A percentile compares a stretch with the other conserved stretches of the same genome.
Conservation (phyloP, 441 rosid species). For the Pelargonium australe region DNA sequence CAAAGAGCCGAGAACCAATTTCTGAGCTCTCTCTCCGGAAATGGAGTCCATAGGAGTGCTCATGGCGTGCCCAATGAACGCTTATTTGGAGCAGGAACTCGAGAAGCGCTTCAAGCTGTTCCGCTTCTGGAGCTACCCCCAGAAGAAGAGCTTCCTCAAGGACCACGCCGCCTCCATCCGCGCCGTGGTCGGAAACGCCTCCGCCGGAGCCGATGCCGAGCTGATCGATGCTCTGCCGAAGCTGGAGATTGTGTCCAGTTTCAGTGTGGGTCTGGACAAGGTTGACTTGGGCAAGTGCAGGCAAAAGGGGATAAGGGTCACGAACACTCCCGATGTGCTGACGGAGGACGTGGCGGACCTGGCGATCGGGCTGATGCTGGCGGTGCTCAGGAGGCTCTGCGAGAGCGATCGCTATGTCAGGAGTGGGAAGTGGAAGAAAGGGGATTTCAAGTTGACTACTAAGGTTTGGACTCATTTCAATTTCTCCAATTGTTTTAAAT, state of each 20-base stretch:
- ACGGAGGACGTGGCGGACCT: slow-evolving; percentile 92
- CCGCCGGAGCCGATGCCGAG: slow-evolving; percentile 61
- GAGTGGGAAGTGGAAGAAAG: slow-evolving; percentile 66
- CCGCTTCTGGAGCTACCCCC: slow-evolving; percentile 46
- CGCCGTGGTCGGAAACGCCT: slow-evolving; percentile 60
- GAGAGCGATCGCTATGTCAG: slow-evolving; percentile 68
- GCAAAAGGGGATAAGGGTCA: slow-evolving; percentile 72
- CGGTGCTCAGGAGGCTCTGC: slow-evolving; percentile 71
- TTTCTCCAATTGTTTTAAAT: background rate
- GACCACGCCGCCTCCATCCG: slow-evolving; percentile 53
- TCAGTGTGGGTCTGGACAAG: slow-evolving; percentile 87
- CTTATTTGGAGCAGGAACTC: slow-evolving; percentile 64
- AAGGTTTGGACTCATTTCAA: slow-evolving; percentile 38
- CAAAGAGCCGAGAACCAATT: background rate
- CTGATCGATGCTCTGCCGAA: slow-evolving; percentile 62
- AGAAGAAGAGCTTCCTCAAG: slow-evolving; percentile 45
- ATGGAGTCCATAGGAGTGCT: slow-evolving; percentile 73
- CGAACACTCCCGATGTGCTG: slow-evolving; percentile 83
- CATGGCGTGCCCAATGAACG: slow-evolving; percentile 54
- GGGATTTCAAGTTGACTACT: slow-evolving; percentile 56
- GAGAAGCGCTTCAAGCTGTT: slow-evolving; percentile 61
- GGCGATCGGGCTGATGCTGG: slow-evolving; percentile 69
- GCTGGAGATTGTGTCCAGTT: slow-evolving; percentile 68
- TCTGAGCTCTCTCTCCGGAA: background rate
- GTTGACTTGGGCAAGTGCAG: slow-evolving; percentile 70